These are phyloP conservation scores for Fusarium paranaense DNA, from an alignment of 2,329 filamentous ascomycete species.

Conservation along the genomic window DNA sequence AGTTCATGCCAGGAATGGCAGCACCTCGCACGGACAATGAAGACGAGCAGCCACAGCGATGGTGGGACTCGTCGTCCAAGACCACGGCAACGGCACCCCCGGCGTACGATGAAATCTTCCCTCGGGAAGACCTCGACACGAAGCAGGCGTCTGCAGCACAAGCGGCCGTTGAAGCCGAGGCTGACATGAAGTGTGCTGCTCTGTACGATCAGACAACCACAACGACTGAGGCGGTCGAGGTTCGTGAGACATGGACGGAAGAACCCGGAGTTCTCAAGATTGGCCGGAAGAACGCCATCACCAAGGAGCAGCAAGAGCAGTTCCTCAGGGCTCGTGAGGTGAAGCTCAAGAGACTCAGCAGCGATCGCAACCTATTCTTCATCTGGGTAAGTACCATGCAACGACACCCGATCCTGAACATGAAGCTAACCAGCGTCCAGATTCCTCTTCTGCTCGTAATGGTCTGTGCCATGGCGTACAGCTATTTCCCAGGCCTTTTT, in stretches of 20 bases:
- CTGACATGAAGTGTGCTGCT: conserved; percentile 67
- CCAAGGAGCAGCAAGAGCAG: conserved; percentile 73
- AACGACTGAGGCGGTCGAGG: conserved; percentile 52
- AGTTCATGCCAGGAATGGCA: conserved; percentile 75
- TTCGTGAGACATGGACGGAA: conserved; percentile 53
- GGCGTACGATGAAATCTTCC: conserved; percentile 84
- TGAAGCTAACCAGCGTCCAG: conserved; percentile 48
- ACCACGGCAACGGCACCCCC: conserved; percentile 69
- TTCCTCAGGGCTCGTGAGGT: conserved; percentile 70
- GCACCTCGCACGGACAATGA: conserved; percentile 62
- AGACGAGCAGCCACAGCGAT: conserved; percentile 57
- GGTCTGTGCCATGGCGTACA: conserved; percentile 63
- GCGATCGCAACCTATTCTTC: conserved; percentile 75
- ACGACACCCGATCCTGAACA: not conserved
- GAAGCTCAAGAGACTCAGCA: conserved; percentile 72
- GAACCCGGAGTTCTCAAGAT: conserved; percentile 65
- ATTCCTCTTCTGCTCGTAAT: conserved; percentile 63
- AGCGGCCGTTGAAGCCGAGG: conserved; percentile 69
- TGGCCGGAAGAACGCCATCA: conserved; percentile 72
- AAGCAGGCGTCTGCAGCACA: conserved; percentile 70
- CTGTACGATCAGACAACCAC: conserved; percentile 61
- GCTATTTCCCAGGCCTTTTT: conserved; percentile 62
- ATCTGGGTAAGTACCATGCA: conserved; percentile 67
- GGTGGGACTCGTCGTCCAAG: conserved; percentile 74
- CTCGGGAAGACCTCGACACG: conserved; percentile 63